These are phyloP conservation scores for Debaryomyces prosopidis DNA, from an alignment of 805 yeast species.

Conservation along the genomic window DNA sequence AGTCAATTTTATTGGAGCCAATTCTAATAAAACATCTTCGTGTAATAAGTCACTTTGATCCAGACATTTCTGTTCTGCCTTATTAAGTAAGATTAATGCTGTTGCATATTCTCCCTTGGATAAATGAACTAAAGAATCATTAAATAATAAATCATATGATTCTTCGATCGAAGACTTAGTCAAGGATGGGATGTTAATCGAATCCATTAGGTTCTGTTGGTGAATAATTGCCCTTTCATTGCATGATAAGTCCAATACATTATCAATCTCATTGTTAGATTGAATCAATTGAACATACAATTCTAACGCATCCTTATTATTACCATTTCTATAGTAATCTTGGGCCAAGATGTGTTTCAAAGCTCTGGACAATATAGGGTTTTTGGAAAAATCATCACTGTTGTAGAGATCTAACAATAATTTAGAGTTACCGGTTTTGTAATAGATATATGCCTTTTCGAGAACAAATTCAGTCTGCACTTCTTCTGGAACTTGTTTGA, in stretches of 20 bases:
- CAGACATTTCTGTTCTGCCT: slow-evolving; percentile 46
- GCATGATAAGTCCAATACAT: slow-evolving; percentile 52
- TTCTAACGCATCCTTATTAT: slow-evolving; percentile 39
- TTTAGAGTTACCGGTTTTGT: slow-evolving; percentile 51
- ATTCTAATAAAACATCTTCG: slow-evolving; percentile 50
- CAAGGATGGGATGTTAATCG: neutral
- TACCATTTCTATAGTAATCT: slow-evolving; percentile 50
- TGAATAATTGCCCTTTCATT: slow-evolving; percentile 71
- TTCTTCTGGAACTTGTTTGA: slow-evolving; percentile 40
- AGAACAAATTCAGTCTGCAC: slow-evolving; percentile 38
- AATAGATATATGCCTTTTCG: slow-evolving; percentile 60
- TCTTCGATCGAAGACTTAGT: slow-evolving; percentile 6
- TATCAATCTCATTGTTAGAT: slow-evolving; percentile 36
- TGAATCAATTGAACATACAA: slow-evolving; percentile 45
- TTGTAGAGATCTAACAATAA: slow-evolving; percentile 20
- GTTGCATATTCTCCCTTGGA: slow-evolving; percentile 36
- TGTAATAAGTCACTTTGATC: slow-evolving; percentile 36
- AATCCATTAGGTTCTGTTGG: slow-evolving; percentile 34
- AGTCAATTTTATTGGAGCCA: slow-evolving; percentile 62
- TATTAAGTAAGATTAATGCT: slow-evolving; percentile 45
- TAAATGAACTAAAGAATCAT: slow-evolving; percentile 53
- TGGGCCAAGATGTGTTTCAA: slow-evolving; percentile 56
- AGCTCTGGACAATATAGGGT: slow-evolving; percentile 27
- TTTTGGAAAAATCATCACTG: slow-evolving; percentile 14
- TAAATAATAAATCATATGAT: slow-evolving; percentile 61